Percentiles rank a stretch among this genome's conserved stretches.
Evolutionary conservation across 768 basidiomycete species (phyloP).

Genomic region (Candolleomyces aberdarensis): DNA sequence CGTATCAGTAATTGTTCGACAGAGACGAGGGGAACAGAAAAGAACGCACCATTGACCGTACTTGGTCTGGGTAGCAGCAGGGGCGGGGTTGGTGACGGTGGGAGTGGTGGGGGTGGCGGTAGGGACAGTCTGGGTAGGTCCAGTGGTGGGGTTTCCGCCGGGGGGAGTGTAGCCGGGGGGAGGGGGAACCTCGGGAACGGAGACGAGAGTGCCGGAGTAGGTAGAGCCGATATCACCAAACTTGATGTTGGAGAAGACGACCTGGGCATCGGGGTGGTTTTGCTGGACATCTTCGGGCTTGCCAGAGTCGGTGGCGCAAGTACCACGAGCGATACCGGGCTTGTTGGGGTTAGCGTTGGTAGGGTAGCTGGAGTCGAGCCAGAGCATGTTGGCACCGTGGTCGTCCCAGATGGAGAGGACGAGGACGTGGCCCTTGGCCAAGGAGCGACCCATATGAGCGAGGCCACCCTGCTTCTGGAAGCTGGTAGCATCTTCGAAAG

Average conservation of each 20-base stretch:
- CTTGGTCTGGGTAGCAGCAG: conserved; percentile 30
- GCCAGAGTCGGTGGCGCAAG: conserved; percentile 47
- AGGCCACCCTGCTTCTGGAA: conserved; percentile 45
- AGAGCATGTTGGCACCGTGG: conserved; percentile 52
- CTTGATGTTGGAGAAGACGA: conserved; percentile 54
- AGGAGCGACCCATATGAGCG: conserved; percentile 28
- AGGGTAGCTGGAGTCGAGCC: conserved; percentile 52
- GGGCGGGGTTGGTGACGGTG: conserved; percentile 16
- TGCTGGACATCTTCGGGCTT: conserved; percentile 42
- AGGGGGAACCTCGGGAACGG: not conserved
- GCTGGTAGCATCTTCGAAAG: conserved; percentile 43
- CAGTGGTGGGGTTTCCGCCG: not conserved
- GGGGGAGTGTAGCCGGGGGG: conserved; percentile 5
- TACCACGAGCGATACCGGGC: conserved; percentile 46
- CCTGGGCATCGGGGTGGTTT: conserved; percentile 33
- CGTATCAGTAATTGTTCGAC: not conserved
- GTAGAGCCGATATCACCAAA: conserved; percentile 49
- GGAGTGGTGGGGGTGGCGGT: conserved; percentile 8
- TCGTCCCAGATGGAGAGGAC: conserved; percentile 53
- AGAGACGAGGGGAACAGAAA: not conserved
- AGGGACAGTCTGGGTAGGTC: conserved; percentile 1
- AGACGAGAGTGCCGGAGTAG: conserved; percentile 18
- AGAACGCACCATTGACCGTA: conserved; percentile 34
- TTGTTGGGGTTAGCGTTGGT: conserved; percentile 24
- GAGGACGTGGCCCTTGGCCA: conserved; percentile 44